These are phyloP conservation scores for Corrigiola litoralis DNA, from an alignment of 179 eudicot genomes.

Conservation along the genomic window DNA sequence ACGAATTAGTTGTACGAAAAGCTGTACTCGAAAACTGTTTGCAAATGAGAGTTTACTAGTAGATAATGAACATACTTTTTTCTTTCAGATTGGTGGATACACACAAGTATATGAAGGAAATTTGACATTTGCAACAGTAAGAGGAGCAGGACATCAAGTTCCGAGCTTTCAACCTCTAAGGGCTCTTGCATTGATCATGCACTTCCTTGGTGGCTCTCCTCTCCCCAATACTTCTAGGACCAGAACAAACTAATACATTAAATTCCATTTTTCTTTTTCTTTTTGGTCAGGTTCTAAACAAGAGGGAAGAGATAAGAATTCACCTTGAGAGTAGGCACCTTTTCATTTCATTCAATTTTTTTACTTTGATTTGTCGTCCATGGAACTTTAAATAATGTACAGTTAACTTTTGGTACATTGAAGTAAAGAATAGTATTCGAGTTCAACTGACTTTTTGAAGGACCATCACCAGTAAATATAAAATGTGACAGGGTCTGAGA, in stretches of 20 bases:
- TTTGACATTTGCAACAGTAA: constrained; percentile 53
- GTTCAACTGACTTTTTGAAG: no score
- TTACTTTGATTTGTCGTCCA: no score
- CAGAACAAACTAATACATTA: not conserved
- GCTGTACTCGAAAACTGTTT: not conserved
- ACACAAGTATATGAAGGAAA: constrained; percentile 44
- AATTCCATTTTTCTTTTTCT: not conserved
- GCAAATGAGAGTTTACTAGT: not conserved
- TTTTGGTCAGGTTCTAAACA: not conserved
- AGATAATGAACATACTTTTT: not conserved
- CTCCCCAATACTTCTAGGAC: constrained; percentile 23
- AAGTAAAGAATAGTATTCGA: no score
- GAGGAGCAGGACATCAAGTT: constrained; percentile 73
- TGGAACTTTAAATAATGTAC: no score
- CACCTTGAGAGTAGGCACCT: not conserved
- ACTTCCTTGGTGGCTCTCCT: constrained; percentile 35
- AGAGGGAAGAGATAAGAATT: no score
- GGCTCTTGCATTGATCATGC: constrained; percentile 39
- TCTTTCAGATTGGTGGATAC: constrained; percentile 39
- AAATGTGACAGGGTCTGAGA: not conserved
- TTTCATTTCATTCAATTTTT: no score
- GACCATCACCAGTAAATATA: not conserved
- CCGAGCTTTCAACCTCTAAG: constrained; percentile 65
- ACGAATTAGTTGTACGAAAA: no score
- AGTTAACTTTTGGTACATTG: no score